Evolutionary conservation across 192 early-diverging fungal species (phyloP).

Genomic region (Jimgerdemannia lactiflua): DNA sequence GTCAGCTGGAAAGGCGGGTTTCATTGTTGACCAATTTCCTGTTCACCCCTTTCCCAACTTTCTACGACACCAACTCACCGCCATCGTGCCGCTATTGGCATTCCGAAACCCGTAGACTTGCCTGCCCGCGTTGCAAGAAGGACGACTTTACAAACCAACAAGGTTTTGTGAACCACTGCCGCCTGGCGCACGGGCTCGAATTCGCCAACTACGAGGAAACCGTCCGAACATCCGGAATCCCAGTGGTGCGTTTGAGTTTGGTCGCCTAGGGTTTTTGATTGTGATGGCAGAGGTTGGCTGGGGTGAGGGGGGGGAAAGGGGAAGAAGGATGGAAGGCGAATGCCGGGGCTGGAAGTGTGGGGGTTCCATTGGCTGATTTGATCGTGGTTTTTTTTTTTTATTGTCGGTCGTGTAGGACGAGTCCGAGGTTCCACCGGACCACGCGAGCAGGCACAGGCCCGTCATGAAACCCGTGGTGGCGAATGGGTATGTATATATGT

Average conservation of each 20-base stretch:
- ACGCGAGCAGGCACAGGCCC: conserved; percentile 41
- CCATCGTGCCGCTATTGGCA: conserved; percentile 8
- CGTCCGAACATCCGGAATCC: conserved; percentile 66
- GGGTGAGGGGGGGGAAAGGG: neutral
- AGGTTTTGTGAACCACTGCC: conserved; percentile 87
- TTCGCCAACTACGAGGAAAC: conserved; percentile 79
- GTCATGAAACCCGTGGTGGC: conserved; percentile 12
- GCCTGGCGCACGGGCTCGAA: conserved; percentile 66
- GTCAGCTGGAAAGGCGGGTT: conserved; percentile 7
- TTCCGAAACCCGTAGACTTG: conserved; percentile 40
- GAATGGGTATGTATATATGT: neutral
- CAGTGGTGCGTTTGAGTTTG: conserved; percentile 32
- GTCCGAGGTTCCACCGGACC: conserved; percentile 47
- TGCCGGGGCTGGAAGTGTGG: neutral
- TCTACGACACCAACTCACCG: conserved; percentile 11
- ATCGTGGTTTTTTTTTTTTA: conserved; percentile 9
- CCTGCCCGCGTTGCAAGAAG: conserved; percentile 76
- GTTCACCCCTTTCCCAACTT: conserved; percentile 40
- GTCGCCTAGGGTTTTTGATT: no score
- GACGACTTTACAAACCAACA: conserved; percentile 77
- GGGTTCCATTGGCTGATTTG: neutral
- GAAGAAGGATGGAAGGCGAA: neutral
- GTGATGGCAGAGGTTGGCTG: neutral
- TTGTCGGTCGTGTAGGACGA: conserved; percentile 40
- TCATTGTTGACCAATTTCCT: conserved; percentile 23